A percentile compares a stretch with the other conserved stretches of the same genome.
Conservation (phyloP, 73 alveolate species). For the Paramecium bursaria region DNA sequence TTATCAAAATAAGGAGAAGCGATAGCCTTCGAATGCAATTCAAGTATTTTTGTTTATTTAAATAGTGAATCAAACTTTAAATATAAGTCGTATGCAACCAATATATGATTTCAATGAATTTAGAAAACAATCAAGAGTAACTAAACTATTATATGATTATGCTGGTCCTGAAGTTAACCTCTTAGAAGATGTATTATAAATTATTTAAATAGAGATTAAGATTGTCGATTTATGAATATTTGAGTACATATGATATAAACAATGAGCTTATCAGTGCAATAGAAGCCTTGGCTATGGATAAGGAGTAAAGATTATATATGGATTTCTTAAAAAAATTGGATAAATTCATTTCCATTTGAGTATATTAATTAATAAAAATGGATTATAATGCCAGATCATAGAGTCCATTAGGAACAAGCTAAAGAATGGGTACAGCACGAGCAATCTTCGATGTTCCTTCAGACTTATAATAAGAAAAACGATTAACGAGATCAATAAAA, state of each 20-base stretch:
- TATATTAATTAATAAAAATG: too few species aligned
- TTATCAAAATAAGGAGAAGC: constrained; percentile 55
- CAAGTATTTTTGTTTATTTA: constrained; percentile 5
- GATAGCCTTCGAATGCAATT: constrained; percentile 53
- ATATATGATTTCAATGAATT: constrained; percentile 42
- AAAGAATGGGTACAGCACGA: constrained; percentile 18
- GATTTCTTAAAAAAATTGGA: constrained; percentile 17
- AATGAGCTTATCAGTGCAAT: background rate
- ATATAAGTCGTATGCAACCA: constrained; percentile 15
- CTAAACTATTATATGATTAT: constrained; percentile 6
- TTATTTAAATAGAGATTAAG: background rate
- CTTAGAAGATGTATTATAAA: constrained; percentile 30
- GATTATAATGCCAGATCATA: too few species aligned
- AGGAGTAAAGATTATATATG: constrained; percentile 54
- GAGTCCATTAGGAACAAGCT: constrained; percentile 38
- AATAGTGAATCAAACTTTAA: constrained; percentile 22
- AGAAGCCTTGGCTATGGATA: constrained; percentile 37
- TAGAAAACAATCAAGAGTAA: constrained; percentile 1
- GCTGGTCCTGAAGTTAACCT: constrained; percentile 48
- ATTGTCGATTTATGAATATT: background rate
- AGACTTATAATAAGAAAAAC: background rate
- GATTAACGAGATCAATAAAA: background rate
- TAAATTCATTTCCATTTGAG: background rate
- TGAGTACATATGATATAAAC: constrained; percentile 5
- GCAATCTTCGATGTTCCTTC: background rate